Base-by-base conservation (phyloP, 371 early-diverging fungal species). In the Scutellospora calospora region DNA sequence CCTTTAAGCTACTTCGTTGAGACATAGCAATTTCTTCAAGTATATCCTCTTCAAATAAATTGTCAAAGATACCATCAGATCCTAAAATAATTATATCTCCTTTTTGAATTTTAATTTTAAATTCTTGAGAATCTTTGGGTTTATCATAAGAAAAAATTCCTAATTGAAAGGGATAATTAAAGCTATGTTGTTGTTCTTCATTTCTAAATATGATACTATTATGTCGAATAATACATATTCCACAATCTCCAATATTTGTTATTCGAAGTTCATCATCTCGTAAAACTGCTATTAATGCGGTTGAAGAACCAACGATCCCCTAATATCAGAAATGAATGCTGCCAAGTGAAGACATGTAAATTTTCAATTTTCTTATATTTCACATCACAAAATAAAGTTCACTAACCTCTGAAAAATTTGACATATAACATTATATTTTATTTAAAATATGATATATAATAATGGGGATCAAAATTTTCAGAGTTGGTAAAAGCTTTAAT, bases 211-310 rank as follows among this genome's bases (percentile, higher is more conserved):
- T 88, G 83, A 95, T 90, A 75, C 94, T 93, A 72, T 93, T 93
- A 75, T 93, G 90, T 22, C 99, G 94, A 74, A 98, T 93, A 9
- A 98, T 88, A 45, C 93, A 89, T 57, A 98, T 87, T 0, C 97
- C 97, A 82, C 97, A 96, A 84, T 98, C 99, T 35, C 99, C 99
- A 59, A 98, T 88, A 79, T 97, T 97, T 18, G 97, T 95, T 54
- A 98, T 92, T 1, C 97, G 90, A 38, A 98, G 87, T 85, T 97
- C 97, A 80, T 98, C 96, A 81, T 94, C 92, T 51, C 96, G 89
- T 76, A 98, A 86, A 9, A 98, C 86, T 9, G 93, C 96, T 51
- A 97, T 83, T 81, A 95, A 91, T 1, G 97, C 97, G 11, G 98
- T 98, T 9, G 96, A 92, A 8, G 96, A 95, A 12, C 98, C 98